Evolutionary conservation across 1,139 yeast genomes (phyloP), one percentile per base, ranked within the genome.

Genomic region (Geotrichum australiense): DNA sequence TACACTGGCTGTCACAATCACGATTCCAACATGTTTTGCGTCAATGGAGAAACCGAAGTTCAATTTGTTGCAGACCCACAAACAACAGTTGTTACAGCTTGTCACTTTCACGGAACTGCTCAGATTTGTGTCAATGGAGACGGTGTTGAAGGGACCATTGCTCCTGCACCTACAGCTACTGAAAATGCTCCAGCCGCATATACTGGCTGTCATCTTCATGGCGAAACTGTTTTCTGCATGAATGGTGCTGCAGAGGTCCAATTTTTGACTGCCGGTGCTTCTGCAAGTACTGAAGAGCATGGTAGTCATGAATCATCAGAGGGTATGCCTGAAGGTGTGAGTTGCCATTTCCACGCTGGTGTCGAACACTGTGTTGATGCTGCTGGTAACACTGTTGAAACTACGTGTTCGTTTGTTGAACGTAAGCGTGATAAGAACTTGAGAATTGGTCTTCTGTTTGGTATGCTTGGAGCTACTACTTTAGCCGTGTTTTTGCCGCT

Each of bases 321-420:
- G 46, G n/a, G 26, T 2, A 22, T 29, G 15, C 27, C 15, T 20
- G 26, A 23, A 6, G 42, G 45, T 11, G 26, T 42, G 6, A 21
- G 35, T 35, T 65, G 69, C 45, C 69, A 65, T 46, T 64, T 62
- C 53, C 69, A 65, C 48, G 69, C 68, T 26, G 69, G 69, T 10
- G 69, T 65, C 5, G 69, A 65, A 45, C 69, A 65, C 50, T 65
- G 69, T 50, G 58, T 56, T 1, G 54, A 49, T 24, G 57, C 50
- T 25, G 41, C 46, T 5, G 59, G 52, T 24, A 36, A 36, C 21
- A 46, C 48, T 32, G 46, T 41, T 26, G 44, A 41, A 12, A 34
- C 25, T 20, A 41, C 47, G 2, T 50, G 53, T 25, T 47, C 45
- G 16, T 43, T 25, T 5, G 45, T 42, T 23, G 47, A 59, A 21